These are phyloP conservation scores for Trichosporon sp. DNA, from an alignment of 1,284 basidiomycete genomes.

Conservation along the genomic window DNA sequence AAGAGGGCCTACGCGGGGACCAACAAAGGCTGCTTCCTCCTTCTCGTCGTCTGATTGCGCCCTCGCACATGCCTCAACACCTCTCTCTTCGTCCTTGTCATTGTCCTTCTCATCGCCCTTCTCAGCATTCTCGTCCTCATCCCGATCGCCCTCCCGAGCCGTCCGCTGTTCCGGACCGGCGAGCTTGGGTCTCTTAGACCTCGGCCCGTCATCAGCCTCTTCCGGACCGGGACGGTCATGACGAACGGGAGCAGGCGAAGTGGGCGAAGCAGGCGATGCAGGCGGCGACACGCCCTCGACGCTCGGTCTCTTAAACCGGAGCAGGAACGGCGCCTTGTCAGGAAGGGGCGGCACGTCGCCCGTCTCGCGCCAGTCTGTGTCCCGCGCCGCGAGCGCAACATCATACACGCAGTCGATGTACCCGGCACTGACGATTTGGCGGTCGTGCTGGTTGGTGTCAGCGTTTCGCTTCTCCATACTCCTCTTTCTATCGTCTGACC, in stretches of 20 bases:
- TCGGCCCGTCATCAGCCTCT: no score
- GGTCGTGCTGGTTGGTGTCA: constrained; percentile 34
- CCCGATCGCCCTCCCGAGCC: no score
- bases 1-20: constrained; percentile 7
- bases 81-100: neutral
- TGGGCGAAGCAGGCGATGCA: neutral
- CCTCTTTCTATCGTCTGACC: no score
- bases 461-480: neutral
- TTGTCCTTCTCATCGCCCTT: neutral
- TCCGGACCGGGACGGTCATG: no score
- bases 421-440: constrained; percentile 37
- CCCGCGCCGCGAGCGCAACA: neutral
- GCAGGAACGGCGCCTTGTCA: constrained; percentile 30
- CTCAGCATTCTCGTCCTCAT: neutral
- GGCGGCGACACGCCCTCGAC: constrained; percentile 22
- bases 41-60: neutral
- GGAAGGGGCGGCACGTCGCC: constrained; percentile 30
- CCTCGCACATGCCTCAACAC: neutral
- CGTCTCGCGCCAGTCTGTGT: neutral
- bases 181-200: no score
- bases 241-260: no score
- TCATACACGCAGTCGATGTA: constrained; percentile 45
- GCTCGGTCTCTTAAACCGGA: constrained; percentile 22
- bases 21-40: constrained; percentile 19
- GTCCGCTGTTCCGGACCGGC: no score